phyloP scores from a whole-genome alignment of 1,284 basidiomycete species.

The Irpex lacteus region DNA sequence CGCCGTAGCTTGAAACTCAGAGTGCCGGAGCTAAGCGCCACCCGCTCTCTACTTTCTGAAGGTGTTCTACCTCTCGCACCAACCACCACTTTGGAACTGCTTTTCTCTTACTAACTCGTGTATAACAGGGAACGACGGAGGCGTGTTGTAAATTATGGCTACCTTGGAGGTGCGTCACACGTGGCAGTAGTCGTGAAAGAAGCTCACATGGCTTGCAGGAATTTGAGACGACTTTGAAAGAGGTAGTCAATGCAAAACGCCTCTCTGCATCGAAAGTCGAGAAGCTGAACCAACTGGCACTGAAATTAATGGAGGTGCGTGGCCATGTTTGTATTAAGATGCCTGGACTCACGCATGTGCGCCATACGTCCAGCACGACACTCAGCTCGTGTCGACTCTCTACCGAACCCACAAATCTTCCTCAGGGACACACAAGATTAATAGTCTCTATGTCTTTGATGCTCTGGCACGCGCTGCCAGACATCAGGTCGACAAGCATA shows the following conservation, averaged over 20 bases:
- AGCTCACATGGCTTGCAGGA: constrained; percentile 40
- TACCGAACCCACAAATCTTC: constrained; percentile 84
- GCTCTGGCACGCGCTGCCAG: constrained; percentile 84
- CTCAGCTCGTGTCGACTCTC: constrained; percentile 79
- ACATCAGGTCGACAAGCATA: constrained; percentile 62
- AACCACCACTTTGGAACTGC: background rate
- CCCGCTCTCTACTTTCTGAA: background rate
- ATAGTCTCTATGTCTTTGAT: constrained; percentile 88
- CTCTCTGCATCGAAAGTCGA: constrained; percentile 83
- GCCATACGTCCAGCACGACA: constrained; percentile 59
- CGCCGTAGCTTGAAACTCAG: background rate
- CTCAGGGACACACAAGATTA: constrained; percentile 64
- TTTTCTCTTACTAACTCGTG: background rate
- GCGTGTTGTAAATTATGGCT: background rate
- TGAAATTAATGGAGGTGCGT: constrained; percentile 72
- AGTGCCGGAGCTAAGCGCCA: background rate
- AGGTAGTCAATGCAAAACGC: constrained; percentile 76
- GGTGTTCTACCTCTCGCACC: background rate
- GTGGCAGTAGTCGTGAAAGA: background rate
- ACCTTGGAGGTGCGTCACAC: background rate
- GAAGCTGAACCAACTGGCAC: constrained; percentile 67
- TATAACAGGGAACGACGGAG: background rate
- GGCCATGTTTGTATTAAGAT: background rate
- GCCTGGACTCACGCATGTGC: background rate
- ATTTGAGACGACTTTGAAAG: constrained; percentile 76